Base-by-base conservation (phyloP, 768 basidiomycete species). In the Lentinula sp. region DNA sequence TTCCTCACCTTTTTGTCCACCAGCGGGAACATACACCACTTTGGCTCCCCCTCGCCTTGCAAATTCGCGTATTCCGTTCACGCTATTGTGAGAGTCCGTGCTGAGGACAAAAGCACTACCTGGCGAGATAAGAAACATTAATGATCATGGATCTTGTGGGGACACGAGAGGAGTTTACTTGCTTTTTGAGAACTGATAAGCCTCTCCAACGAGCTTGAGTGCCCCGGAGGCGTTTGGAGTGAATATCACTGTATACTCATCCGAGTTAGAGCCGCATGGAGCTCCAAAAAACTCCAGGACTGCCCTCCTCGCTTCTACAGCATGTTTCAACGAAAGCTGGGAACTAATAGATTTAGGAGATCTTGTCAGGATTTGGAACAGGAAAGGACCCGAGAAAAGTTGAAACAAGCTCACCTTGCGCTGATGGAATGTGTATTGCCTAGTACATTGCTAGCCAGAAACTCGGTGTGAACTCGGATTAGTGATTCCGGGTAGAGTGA, bases 391-490 rank as follows among this genome's bases (percentile, higher is more conserved):
- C 62, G 56, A 59, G 57, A 49, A 57, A 59, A 18, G 13, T 23
- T 21, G 37, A 45, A 57, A 15, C 45, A 48, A 43, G 77, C 70
- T 68, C 68, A 88, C 91, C 88, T 88, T 64, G 88, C 85, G 70
- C 85, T 92, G 67, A 89, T 81, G 0, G 91, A 93, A 71, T 93
- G 91, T 1, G 91, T 92, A 70, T 93, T 93, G 1, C 91, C 91
- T 61, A 93, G 80, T 48, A 93, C 78, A 67, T 73, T 84, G 55
- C 74, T 75, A 43, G 78, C 83, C 35, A 93, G 80, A 68, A 92
- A 91, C 54, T 83, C 81, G 43, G 84, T 78, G 65, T 92, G 89
- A 9, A 84, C 82, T 42, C 79, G 80, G 61, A 93, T 81, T 37
- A 93, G 82, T 65, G 85, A 87, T 65, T 90, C 87, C 10, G 91